Evolutionary conservation across 345 rosid genomes (phyloP), one percentile per base, ranked within the genome.

Genomic region (Hirschfeldia incana): DNA sequence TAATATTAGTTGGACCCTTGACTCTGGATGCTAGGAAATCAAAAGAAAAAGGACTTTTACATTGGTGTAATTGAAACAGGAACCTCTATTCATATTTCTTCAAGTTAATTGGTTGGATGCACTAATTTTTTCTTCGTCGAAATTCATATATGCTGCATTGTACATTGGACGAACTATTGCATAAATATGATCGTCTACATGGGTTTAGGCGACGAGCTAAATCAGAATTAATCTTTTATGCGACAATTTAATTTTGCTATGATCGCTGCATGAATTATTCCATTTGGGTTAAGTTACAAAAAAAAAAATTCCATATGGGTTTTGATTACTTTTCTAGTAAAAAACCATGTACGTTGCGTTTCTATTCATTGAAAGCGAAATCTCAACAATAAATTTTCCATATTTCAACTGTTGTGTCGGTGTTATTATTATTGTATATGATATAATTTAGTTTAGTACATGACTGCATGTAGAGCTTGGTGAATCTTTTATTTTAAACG

Each of bases 351-450:
- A 67, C 42, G 9, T 73, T 73, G 51, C 33, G 42, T 33, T 73
- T 67, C 74, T 67, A 60, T 73, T 78, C 65, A 60, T 8, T 26
- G 69, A 78, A 2, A 59, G 58, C 63, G 73, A 78, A 10, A 67
- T 73, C 73, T 29, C 59, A 72, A 67, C 77, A 73, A 73, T 39
- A 67, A 44, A 0, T 59, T 8, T 10, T 15, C 27, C 64, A 59
- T 67, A 44, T 67, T 34, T 72, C 64, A 73, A 26, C 27, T 33
- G 69, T 78, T 57, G 58, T 73, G 82, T 78, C 78, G 74, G 77
- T 72, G 77, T 30, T 49, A 46, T 27, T 64, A 6, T 62, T 62
- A 6, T 30, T 63, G 1, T 44, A 3, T 69, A 2, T 30, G 2
- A 44, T 42, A 42, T 67, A 44, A 6, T 13, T 44, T 44, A 42